Percentiles rank a stretch among this genome's conserved stretches.
These are phyloP conservation scores for Hyphopichia buzzinii DNA, from an alignment of 1,139 yeast species.

Conservation along the genomic window DNA sequence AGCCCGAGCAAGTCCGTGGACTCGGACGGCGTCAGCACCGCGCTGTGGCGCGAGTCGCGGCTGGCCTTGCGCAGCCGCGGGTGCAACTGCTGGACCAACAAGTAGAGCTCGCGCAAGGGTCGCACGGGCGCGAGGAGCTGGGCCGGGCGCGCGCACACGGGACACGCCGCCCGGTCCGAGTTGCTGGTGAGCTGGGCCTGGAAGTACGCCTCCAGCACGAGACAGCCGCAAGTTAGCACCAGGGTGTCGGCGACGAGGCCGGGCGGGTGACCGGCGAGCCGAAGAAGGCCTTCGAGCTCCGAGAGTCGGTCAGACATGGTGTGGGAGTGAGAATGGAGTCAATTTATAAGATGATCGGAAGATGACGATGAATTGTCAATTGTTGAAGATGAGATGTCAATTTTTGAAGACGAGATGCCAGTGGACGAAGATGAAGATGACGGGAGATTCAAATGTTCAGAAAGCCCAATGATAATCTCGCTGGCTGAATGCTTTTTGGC, in stretches of 20 bases:
- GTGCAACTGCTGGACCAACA: conserved; percentile 23
- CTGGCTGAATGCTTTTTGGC: conserved; percentile 14
- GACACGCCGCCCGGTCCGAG: conserved; percentile 34
- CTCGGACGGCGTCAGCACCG: conserved; percentile 22
- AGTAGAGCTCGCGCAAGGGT: conserved; percentile 54
- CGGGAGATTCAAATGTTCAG: too few species aligned
- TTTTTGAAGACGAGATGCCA: too few species aligned
- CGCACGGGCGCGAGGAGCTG: conserved; percentile 42
- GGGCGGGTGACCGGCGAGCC: conserved; percentile 22
- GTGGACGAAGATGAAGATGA: too few species aligned
- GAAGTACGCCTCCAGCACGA: conserved; percentile 53
- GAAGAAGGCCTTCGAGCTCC: conserved; percentile 29
- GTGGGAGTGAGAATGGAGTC: too few species aligned
- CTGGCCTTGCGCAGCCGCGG: conserved; percentile 23
- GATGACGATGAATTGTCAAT: too few species aligned
- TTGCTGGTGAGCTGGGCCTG: conserved; percentile 12
- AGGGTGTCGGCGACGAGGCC: conserved; percentile 47
- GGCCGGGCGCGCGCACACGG: conserved; percentile 42
- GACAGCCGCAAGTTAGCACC: conserved; percentile 69
- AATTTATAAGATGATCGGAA: too few species aligned
- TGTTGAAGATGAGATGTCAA: too few species aligned
- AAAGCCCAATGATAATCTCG: too few species aligned
- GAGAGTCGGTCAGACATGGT: conserved; percentile 13
- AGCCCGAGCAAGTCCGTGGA: conserved; percentile 36
- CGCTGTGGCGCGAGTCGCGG: conserved; percentile 22